Evolutionary conservation across 176 grass and related monocot genomes (phyloP).

Genomic region (Carex pumila): DNA sequence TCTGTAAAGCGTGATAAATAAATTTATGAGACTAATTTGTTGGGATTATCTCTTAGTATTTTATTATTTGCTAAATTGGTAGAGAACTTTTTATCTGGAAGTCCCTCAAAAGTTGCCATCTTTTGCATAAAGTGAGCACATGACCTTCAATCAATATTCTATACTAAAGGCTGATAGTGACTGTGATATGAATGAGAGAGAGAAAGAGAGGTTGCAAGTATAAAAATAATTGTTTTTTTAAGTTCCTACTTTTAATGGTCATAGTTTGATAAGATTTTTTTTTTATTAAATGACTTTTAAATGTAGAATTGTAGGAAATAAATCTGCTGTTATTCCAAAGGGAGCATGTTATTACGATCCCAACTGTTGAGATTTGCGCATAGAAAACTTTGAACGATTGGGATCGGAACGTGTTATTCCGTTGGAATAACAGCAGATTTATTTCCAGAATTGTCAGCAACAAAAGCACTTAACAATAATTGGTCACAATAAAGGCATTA

Average conservation of each 20-base stretch:
- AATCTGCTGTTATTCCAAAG: no score
- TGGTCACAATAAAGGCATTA: neutral
- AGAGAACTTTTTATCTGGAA: constrained; percentile 42
- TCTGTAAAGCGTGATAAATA: neutral
- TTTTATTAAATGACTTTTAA: neutral
- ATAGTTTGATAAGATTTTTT: neutral
- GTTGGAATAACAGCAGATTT: no score
- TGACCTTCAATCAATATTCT: constrained; percentile 53
- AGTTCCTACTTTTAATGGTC: neutral
- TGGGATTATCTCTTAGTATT: neutral
- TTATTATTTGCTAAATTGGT: constrained; percentile 13
- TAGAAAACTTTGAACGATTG: no score
- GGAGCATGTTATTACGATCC: no score
- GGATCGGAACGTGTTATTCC: no score
- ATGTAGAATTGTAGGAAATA: no score
- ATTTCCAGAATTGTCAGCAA: neutral
- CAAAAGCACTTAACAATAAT: neutral
- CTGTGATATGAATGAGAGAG: neutral
- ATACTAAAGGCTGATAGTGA: constrained; percentile 26
- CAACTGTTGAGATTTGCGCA: no score
- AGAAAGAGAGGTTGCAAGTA: neutral
- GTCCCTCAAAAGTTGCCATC: constrained; percentile 40
- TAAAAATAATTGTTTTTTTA: neutral
- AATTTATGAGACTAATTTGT: neutral
- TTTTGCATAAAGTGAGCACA: constrained; percentile 59